Percentiles rank a stretch among this genome's conserved stretches.
These are phyloP conservation scores for Protomyces lactucae-debilis DNA, from an alignment of 1,139 yeast species.

Conservation along the genomic window DNA sequence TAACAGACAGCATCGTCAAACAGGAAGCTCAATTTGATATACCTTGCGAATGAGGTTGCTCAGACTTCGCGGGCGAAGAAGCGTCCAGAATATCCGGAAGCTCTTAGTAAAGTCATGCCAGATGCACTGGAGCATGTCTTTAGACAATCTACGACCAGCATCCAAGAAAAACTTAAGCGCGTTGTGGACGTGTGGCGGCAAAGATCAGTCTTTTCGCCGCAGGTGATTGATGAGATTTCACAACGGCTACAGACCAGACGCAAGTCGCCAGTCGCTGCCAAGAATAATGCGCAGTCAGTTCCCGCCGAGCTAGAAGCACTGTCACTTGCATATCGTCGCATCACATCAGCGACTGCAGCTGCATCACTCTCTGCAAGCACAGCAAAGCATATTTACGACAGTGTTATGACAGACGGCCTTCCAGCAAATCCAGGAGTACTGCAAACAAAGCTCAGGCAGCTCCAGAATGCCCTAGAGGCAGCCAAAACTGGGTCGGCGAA, in stretches of 20 bases:
- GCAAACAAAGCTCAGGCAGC: neutral
- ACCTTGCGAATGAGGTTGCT: conserved; percentile 76
- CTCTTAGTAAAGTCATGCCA: conserved; percentile 51
- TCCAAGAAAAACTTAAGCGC: conserved; percentile 56
- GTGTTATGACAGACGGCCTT: neutral
- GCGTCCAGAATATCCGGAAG: conserved; percentile 55
- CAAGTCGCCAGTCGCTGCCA: neutral
- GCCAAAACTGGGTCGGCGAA: neutral
- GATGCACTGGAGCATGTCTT: conserved; percentile 40
- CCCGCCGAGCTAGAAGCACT: conserved; percentile 6
- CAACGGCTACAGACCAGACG: neutral
- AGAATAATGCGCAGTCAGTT: neutral
- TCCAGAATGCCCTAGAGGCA: neutral
- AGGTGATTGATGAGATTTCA: conserved; percentile 3
- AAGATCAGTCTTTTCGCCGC: conserved; percentile 50
- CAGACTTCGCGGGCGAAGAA: conserved; percentile 71
- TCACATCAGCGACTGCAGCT: neutral
- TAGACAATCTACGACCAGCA: conserved; percentile 37
- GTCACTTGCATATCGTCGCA: neutral
- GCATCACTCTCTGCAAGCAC: neutral
- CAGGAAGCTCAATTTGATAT: conserved; percentile 57
- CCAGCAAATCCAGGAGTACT: neutral
- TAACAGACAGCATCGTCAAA: conserved; percentile 39
- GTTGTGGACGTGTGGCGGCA: conserved; percentile 73
- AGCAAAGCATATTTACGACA: neutral